Base-by-base conservation (phyloP, 768 basidiomycete species). In the Calocybe gangraenosa region DNA sequence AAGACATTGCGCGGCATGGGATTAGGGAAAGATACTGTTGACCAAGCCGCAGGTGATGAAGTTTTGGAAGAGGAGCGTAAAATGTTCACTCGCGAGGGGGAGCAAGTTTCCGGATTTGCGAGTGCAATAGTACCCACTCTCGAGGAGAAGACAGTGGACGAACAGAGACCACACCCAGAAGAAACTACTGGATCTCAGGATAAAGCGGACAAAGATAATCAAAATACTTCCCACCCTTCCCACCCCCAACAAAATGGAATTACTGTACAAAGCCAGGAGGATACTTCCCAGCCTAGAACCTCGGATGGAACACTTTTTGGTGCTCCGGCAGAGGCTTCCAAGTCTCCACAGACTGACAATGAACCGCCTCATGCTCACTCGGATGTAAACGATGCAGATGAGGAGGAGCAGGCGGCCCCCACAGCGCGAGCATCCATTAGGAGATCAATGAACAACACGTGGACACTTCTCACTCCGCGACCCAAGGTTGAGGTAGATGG, bases 401-500 rank as follows among this genome's bases (percentile, higher is more conserved):
- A 71, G 10, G 69, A 75, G 44, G 81, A 87, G 50, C 66, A 68
- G 48, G 65, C 64, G 39, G 73, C 78, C 1, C 67, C 74, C 0
- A 62, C 63, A 7, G 77, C 76, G 34, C 75, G 77, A 21, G 61
- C 75, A n/a, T 67, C 66, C 0, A 57, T 81, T 28, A 67, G 79
- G 45, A 82, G 78, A 55, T 78, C 82, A 51, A 60, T 79, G 14
- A 62, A 60, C 9, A 68, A 65, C 32, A 63, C 70, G 7, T 87
- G 82, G 81, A 74, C 74, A 28, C 64, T 88, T 44, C 81, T 81
- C 1, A 81, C 78, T 0, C 71, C 76, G 2, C 76, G 79, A n/a
- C 92, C 92, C 3, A 66, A 72, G 25, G 76, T 95, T 32, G 82
- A 87, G 51, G 78, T 85, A 1, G 65, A 87, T 47, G 81, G 77